Conservation (phyloP, 2,329 filamentous ascomycete genomes). For the Fusarium bulbicola region DNA sequence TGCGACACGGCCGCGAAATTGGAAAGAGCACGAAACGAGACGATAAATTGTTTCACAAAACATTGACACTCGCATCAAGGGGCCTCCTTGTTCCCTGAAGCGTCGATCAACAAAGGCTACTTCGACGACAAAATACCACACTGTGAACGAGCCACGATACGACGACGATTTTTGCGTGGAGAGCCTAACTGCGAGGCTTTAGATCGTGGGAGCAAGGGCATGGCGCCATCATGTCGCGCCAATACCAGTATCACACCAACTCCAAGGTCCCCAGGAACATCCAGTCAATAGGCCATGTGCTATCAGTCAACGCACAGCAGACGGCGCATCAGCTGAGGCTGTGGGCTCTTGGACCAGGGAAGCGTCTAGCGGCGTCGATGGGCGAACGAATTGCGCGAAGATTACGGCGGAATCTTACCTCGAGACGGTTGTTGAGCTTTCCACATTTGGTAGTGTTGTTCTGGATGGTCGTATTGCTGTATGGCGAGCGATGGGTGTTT, state of each 20-base stretch:
- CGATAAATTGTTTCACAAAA: slow-evolving; percentile 1
- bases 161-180: neutral
- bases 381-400: slow-evolving; percentile 42
- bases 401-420: slow-evolving; percentile 55
- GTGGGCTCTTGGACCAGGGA: slow-evolving; percentile 56
- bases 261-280: slow-evolving; percentile 25
- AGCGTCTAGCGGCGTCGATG: slow-evolving; percentile 47
- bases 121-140: neutral
- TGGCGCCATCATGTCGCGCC: slow-evolving; percentile 46
- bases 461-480: slow-evolving; percentile 82
- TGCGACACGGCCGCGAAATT: neutral
- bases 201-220: slow-evolving; percentile 29
- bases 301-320: slow-evolving; percentile 34
- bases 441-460: slow-evolving; percentile 73
- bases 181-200: neutral
- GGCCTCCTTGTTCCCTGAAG: slow-evolving; percentile 26
- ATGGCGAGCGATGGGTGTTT: slow-evolving; percentile 86
- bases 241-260: slow-evolving; percentile 30
- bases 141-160: slow-evolving; percentile 2
- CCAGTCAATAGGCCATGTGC: slow-evolving; percentile 36
- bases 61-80: slow-evolving; percentile 18
- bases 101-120: slow-evolving; percentile 19
- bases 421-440: slow-evolving; percentile 66
- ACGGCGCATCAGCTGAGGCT: slow-evolving; percentile 47
- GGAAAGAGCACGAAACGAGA: neutral